A percentile compares a stretch with the other conserved stretches of the same genome.
Conservation (phyloP, 495 filamentous ascomycete species). For the Cercophora newfieldiana region DNA sequence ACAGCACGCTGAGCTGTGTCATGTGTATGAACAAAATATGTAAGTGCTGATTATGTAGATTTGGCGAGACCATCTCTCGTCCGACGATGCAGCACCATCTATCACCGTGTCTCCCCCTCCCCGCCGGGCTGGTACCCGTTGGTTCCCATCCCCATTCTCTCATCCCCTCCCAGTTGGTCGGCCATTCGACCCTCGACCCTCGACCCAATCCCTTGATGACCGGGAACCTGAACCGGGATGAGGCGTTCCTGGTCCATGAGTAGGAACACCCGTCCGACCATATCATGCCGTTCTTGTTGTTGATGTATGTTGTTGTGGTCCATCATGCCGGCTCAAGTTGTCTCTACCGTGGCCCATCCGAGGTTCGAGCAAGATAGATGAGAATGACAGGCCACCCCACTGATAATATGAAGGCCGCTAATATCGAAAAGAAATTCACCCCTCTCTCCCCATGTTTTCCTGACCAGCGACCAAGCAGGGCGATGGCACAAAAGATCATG, state of each 20-base stretch:
- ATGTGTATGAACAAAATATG: not conserved
- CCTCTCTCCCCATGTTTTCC: slow-evolving; percentile 31
- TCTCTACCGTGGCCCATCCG: not conserved
- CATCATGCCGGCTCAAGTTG: not conserved
- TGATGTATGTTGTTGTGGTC: not conserved
- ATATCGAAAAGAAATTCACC: slow-evolving; percentile 26
- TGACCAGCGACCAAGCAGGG: slow-evolving; percentile 36
- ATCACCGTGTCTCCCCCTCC: not conserved
- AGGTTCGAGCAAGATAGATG: slow-evolving; percentile 22
- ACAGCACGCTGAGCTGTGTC: not conserved
- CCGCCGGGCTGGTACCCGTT: not conserved
- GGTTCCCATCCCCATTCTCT: not conserved
- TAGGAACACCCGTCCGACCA: not conserved
- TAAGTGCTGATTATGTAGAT: not conserved
- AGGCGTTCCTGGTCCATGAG: not conserved
- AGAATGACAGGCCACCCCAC: slow-evolving; percentile 35
- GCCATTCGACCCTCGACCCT: not conserved
- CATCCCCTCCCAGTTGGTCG: not conserved
- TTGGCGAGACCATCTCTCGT: not conserved
- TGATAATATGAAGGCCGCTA: slow-evolving; percentile 34
- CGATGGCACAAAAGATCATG: slow-evolving; percentile 37
- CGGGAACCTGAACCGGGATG: not conserved
- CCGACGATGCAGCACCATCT: not conserved
- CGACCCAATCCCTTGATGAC: not conserved
- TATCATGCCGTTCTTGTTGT: not conserved